A percentile compares a stretch with the other conserved stretches of the same genome.
Evolutionary conservation across 371 early-diverging fungal species (phyloP).

Genomic region (Parasitella parasitica): DNA sequence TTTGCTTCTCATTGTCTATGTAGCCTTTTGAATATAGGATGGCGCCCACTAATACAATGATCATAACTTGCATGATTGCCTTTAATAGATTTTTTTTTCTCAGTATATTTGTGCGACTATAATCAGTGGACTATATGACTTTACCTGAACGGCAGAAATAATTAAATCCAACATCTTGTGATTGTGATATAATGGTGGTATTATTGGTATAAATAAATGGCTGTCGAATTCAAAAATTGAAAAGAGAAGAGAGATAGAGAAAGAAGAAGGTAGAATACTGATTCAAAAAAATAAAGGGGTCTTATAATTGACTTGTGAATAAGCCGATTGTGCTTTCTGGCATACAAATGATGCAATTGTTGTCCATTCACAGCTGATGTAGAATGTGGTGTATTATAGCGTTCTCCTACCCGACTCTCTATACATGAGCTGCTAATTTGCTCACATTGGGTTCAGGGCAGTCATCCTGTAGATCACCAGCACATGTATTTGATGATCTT

Average conservation of each 20-base stretch:
- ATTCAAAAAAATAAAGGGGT: not conserved
- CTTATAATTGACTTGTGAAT: not conserved
- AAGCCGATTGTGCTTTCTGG: constrained; percentile 14
- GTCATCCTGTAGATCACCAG: not conserved
- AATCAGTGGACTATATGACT: not conserved
- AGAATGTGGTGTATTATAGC: not conserved
- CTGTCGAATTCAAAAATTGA: not conserved
- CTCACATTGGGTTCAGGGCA: not conserved
- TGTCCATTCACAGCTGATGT: not conserved
- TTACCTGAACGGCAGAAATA: constrained; percentile 22
- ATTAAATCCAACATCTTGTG: constrained; percentile 18
- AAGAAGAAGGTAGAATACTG: not conserved
- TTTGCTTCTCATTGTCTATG: constrained; percentile 52
- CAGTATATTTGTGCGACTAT: not conserved
- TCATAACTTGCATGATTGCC: constrained; percentile 64
- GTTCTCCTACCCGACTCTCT: not conserved
- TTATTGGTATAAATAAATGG: not conserved
- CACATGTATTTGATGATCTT: not conserved
- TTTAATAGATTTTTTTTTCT: constrained; percentile 8
- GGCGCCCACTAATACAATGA: constrained; percentile 53
- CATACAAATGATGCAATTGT: constrained; percentile 15
- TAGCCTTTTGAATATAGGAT: constrained; percentile 50
- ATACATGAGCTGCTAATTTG: not conserved
- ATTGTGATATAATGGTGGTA: not conserved
- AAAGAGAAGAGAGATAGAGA: not conserved